These are phyloP conservation scores for Neurospora tetraspora DNA, from an alignment of 495 filamentous ascomycete species.

Conservation along the genomic window DNA sequence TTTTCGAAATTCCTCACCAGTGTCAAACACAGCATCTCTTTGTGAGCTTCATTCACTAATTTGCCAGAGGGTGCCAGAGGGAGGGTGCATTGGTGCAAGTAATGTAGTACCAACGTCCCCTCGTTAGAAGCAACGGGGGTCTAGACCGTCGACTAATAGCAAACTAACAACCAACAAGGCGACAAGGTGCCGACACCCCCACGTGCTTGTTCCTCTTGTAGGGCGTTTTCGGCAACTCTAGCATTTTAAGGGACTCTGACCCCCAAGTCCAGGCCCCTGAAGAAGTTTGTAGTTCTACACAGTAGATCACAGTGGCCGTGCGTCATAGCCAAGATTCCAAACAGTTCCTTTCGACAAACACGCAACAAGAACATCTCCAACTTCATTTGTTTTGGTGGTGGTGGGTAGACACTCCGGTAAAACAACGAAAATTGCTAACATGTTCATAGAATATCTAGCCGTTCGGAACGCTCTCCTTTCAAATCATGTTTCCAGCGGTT, in stretches of 20 bases:
- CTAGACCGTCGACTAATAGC: background rate
- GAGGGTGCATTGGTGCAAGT: background rate
- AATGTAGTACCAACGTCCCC: background rate
- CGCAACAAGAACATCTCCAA: background rate
- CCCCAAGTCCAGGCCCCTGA: background rate
- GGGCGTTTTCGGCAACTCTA: background rate
- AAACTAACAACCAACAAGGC: background rate
- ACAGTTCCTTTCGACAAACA: background rate
- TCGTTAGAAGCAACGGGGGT: background rate
- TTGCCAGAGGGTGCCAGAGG: too few relatives aligned
- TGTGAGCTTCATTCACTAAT: background rate
- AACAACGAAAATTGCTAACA: background rate
- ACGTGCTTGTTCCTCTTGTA: background rate
- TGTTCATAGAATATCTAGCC: fast-evolving
- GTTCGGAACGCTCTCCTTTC: background rate
- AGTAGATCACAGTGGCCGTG: background rate
- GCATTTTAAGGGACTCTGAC: background rate
- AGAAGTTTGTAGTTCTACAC: background rate
- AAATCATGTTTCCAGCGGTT: background rate
- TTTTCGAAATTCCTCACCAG: background rate
- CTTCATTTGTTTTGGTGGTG: background rate
- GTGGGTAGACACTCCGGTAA: background rate
- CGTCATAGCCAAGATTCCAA: background rate
- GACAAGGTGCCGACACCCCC: background rate
- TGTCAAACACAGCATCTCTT: background rate